Evolutionary conservation across 169 alveolate species (phyloP), one percentile per base, ranked within the genome.

Genomic region (Plasmodium inui): DNA sequence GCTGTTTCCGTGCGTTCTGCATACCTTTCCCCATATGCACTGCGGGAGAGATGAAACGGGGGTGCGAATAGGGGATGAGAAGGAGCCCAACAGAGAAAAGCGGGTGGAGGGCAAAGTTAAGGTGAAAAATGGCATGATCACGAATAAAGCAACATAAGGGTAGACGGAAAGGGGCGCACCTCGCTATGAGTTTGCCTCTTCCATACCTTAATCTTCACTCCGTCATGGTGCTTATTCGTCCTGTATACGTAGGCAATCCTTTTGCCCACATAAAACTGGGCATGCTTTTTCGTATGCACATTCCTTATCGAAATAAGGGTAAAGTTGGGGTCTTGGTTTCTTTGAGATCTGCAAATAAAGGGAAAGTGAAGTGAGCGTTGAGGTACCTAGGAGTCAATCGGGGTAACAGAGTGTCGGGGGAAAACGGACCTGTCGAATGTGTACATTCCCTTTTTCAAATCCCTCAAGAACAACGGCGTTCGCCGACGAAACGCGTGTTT

Each of bases 21-120:
- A 97, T 91, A 99, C 97, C 96, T 98, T 98, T 82, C 99, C 99
- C 99, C 99, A 98, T 93, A 98, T 98, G 78, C 97, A 96, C 97
- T 95, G 78, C 19, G 26, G 73, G 19, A 26, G 2, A 5, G 17
- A 22, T n/a, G 83, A 30, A 41, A 55, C 22, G 41, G 44, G 34
- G 28, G 39, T 10, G 76, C 1, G 22, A 39, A 8, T 9, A 19
- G 9, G 8, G 46, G 2, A 70, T 34, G 14, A 70, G 30, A 10
- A 41, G 6, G 22, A 26, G 55, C 93, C 82, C 82, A 28, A 46
- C 28, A 50, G 34, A 26, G 39, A 44, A 34, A 41, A 30, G 74
- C 50, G 46, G 22, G 12, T 14, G 22, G n/a, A 12, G 26, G 30
- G 28, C 89, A 61, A 50, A 22, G 22, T 26, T 41, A 2, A 3